Conservation (phyloP, 495 filamentous ascomycete genomes). For the Daldinia caldariorum region DNA sequence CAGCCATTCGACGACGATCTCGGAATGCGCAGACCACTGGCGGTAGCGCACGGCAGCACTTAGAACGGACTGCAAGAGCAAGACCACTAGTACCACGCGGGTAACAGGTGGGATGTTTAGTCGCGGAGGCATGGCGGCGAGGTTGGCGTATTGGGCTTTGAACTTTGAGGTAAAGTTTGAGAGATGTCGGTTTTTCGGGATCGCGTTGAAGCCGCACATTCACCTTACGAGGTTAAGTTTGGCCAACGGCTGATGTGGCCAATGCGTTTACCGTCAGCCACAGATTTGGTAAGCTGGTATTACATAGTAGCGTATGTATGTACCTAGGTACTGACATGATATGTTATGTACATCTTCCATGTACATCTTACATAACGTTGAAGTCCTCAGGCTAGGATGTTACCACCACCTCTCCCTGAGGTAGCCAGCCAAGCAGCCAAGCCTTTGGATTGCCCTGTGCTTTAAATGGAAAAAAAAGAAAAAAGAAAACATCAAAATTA, state of each 20-base stretch:
- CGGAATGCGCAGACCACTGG: constrained; percentile 64
- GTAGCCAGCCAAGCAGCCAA: neutral
- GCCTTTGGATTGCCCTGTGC: neutral
- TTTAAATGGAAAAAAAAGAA: constrained; percentile 27
- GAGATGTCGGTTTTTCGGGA: constrained; percentile 39
- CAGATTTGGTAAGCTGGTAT: constrained; percentile 10
- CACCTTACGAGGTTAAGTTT: constrained; percentile 35
- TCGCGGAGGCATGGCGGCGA: constrained; percentile 74
- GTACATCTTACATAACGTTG: no score
- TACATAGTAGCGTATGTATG: no score
- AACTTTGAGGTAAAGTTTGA: constrained; percentile 27
- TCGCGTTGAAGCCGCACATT: constrained; percentile 36
- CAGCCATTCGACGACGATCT: constrained; percentile 82
- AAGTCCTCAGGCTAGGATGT: no score
- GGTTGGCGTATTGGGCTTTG: constrained; percentile 24
- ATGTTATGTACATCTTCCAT: no score
- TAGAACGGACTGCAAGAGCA: constrained; percentile 79
- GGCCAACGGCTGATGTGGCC: constrained; percentile 28
- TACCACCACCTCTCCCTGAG: no score
- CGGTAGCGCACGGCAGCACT: constrained; percentile 81
- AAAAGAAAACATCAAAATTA: constrained; percentile 19
- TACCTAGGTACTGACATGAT: no score
- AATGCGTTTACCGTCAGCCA: constrained; percentile 34
- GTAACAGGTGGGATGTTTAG: constrained; percentile 94
- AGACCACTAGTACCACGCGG: constrained; percentile 76